These are phyloP conservation scores for Aureobasidium leucospermi DNA, from an alignment of 2,329 filamentous ascomycete genomes.

Conservation along the genomic window DNA sequence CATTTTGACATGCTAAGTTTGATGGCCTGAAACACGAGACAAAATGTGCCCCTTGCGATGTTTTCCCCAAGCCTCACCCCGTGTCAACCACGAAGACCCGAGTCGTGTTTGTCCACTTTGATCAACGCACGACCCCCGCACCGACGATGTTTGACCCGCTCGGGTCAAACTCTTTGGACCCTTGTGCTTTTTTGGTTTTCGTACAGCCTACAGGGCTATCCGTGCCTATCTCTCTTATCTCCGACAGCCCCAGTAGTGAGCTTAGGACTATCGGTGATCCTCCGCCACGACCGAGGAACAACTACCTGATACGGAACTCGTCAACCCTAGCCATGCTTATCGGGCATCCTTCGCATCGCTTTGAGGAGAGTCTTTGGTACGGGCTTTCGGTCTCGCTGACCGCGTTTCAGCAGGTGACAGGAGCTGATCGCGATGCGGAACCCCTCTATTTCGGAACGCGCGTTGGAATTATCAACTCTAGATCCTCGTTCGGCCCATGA, in stretches of 20 bases:
- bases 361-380: background rate
- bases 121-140: constrained; percentile 6
- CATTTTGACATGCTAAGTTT: constrained; percentile 1
- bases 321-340: constrained; percentile 8
- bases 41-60: constrained; percentile 3
- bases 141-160: constrained; percentile 6
- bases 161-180: constrained; percentile 8
- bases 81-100: background rate
- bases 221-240: background rate
- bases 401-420: background rate
- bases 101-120: constrained; percentile 9
- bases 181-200: background rate
- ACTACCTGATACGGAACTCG: constrained; percentile 2
- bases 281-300: background rate
- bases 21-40: background rate
- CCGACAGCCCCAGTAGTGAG: background rate
- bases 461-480: constrained; percentile 4
- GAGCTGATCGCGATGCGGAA: constrained; percentile 1
- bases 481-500: constrained; percentile 3
- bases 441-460: constrained; percentile 4
- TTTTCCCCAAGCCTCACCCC: background rate
- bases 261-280: constrained; percentile 12
- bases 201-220: background rate
- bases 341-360: background rate
- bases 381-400: background rate